Base-by-base conservation (phyloP, 495 filamentous ascomycete species). In the Terfezia boudieri region DNA sequence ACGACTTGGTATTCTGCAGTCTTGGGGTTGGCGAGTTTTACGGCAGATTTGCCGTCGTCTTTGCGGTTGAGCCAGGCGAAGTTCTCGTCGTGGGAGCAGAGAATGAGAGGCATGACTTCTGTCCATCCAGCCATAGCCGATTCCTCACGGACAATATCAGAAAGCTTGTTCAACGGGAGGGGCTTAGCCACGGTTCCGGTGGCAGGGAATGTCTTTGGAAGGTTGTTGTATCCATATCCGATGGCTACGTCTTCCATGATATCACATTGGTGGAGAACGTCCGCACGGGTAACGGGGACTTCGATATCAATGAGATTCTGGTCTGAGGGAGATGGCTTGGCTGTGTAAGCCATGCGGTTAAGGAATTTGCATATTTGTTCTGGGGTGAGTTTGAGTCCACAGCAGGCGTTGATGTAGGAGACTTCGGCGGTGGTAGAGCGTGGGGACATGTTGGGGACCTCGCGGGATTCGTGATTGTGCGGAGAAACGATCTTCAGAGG, bases 161-260 rank as follows among this genome's bases (percentile, higher is more conserved):
- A 72, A 35, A 99, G 82, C 67, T 94, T 95, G 74, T 96, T 96
- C 66, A 99, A 80, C 51, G 80, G 75, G 0, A 99, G 74, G 9
- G 92, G 84, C 61, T 85, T 80, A 52, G 83, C 90, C 56, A 94
- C 79, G 0, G 88, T 90, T 54, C 82, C 80, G 3, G 82, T 77
- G 69, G 78, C 81, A 10, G 89, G 86, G 69, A 87, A 83, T 8
- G 79, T 75, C 14, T 84, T 79, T 0, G 87, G 86, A 8, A 99
- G 81, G 20, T 80, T 80, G 74, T 99, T 96, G 76, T 92, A 99
- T 55, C 90, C 90, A 68, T 94, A 92, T 16, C 84, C 84, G 56
- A 98, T 86, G 16, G 86, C 90, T 16, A 90, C 79, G 68, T 99
- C 90, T 69, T 99, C 90, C 90, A 99, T 96, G 61, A 99, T 85